Evolutionary conservation across 1,284 basidiomycete genomes (phyloP).

Genomic region (Microbotryum silenes-acaulis): DNA sequence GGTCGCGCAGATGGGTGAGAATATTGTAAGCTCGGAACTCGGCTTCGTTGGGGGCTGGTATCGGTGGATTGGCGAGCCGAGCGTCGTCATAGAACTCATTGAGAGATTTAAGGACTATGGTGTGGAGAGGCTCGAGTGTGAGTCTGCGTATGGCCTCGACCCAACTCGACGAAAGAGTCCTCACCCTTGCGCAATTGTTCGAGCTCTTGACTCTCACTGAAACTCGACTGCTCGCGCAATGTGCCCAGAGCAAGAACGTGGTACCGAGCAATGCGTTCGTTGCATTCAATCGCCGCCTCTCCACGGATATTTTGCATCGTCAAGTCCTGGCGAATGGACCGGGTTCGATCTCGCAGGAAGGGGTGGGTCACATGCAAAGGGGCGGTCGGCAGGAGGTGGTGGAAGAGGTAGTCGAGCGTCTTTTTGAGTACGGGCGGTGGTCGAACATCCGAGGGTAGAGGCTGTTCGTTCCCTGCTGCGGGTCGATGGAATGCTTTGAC

Average conservation of each 20-base stretch:
- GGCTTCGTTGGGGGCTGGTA: conserved; percentile 68
- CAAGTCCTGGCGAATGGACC: conserved; percentile 87
- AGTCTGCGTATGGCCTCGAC: background rate
- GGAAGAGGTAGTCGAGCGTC: conserved; percentile 88
- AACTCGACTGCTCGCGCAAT: conserved; percentile 48
- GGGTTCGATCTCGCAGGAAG: conserved; percentile 87
- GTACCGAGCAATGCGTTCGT: conserved; percentile 87
- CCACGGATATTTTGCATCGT: conserved; percentile 83
- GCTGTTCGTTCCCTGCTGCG: conserved; percentile 72
- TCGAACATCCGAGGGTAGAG: conserved; percentile 81
- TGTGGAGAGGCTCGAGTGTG: background rate
- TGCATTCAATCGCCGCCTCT: conserved; percentile 71
- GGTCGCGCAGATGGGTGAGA: conserved; percentile 80
- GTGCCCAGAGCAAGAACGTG: conserved; percentile 82
- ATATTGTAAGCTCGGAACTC: conserved; percentile 95
- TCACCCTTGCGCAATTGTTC: conserved; percentile 83
- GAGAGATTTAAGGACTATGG: conserved; percentile 73
- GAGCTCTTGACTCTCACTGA: conserved; percentile 68
- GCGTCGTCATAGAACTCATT: conserved; percentile 87
- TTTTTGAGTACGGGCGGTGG: conserved; percentile 78
- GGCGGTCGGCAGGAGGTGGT: conserved; percentile 61
- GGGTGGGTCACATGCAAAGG: conserved; percentile 61
- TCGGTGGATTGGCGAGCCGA: conserved; percentile 46
- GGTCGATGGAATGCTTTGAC: conserved; percentile 94
- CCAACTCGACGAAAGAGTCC: conserved; percentile 35